Percentiles rank a stretch among this genome's conserved stretches.
Evolutionary conservation across 1,284 basidiomycete species (phyloP).

Genomic region (Vanrija sp.): DNA sequence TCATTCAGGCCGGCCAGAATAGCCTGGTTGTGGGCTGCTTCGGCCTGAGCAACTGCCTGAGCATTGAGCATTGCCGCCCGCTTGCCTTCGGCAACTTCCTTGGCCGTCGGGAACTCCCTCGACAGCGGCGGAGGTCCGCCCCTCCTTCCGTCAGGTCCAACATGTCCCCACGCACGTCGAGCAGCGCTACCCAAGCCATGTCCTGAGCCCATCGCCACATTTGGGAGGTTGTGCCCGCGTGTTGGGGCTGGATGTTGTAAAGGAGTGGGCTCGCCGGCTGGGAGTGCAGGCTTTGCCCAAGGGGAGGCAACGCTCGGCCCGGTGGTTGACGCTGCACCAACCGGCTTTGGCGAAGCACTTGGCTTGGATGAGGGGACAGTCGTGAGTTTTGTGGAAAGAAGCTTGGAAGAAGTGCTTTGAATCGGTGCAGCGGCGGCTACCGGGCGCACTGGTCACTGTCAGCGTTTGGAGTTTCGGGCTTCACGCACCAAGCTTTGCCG

Average conservation of each 20-base stretch:
- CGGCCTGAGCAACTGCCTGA: slow-evolving; percentile 45
- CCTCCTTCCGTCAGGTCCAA: slow-evolving; percentile 1
- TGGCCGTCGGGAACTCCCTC: slow-evolving; percentile 76
- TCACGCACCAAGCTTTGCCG: slow-evolving; percentile 15
- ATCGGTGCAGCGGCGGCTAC: slow-evolving; percentile 46
- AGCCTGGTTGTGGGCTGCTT: slow-evolving; percentile 59
- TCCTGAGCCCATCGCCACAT: slow-evolving; percentile 31
- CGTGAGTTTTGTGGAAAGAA: slow-evolving; percentile 80
- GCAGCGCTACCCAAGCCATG: slow-evolving; percentile 23
- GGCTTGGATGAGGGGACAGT: slow-evolving; percentile 45
- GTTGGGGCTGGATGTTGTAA: slow-evolving; percentile 35
- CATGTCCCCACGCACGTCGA: slow-evolving; percentile 21
- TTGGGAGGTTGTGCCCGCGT: slow-evolving; percentile 12
- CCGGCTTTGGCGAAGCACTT: slow-evolving; percentile 30
- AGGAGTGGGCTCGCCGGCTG: slow-evolving; percentile 14
- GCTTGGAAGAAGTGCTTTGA: slow-evolving; percentile 56
- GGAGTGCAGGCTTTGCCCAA: slow-evolving; percentile 40
- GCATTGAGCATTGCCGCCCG: slow-evolving; percentile 32
- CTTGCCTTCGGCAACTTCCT: slow-evolving; percentile 69
- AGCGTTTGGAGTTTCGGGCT: slow-evolving; percentile 3
- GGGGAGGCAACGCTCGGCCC: slow-evolving; percentile 31
- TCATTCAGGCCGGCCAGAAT: slow-evolving; percentile 62
- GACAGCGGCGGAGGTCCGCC: slow-evolving; percentile 21
- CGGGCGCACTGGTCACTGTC: slow-evolving; percentile 47
- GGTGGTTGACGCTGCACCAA: slow-evolving; percentile 14